Percentiles rank a stretch among this genome's conserved stretches.
Evolutionary conservation across 2,329 filamentous ascomycete species (phyloP).

Genomic region (Pseudocercospora ulei): DNA sequence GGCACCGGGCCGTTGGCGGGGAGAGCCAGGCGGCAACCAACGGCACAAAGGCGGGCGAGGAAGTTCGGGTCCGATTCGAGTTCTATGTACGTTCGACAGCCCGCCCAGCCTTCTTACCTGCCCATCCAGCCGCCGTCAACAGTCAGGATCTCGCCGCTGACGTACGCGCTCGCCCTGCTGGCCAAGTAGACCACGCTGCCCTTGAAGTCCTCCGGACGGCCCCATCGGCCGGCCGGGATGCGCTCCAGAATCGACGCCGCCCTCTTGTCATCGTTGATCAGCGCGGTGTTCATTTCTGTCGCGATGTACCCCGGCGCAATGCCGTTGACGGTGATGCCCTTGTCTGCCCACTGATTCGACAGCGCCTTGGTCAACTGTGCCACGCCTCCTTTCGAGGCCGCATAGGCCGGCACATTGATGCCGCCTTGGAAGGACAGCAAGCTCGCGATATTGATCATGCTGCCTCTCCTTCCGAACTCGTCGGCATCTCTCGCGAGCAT

Average conservation of each 20-base stretch:
- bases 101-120: constrained; percentile 42
- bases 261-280: constrained; percentile 62
- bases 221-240: constrained; percentile 80
- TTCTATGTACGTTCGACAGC: no score
- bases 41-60: no score
- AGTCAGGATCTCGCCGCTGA: constrained; percentile 69
- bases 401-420: constrained; percentile 78
- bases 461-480: constrained; percentile 51
- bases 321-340: constrained; percentile 74
- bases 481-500: constrained; percentile 53
- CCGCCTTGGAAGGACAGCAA: constrained; percentile 79
- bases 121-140: constrained; percentile 92
- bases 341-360: constrained; percentile 74
- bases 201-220: constrained; percentile 76
- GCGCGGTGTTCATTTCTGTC: constrained; percentile 86
- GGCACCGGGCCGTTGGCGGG: no score
- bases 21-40: no score
- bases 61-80: no score
- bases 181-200: constrained; percentile 69
- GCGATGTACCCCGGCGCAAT: constrained; percentile 84
- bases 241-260: constrained; percentile 64
- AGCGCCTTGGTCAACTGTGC: constrained; percentile 76
- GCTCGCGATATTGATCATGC: constrained; percentile 75
- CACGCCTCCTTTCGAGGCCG: constrained; percentile 75
- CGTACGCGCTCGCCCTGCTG: constrained; percentile 65